Evolutionary conservation across 176 grass and related monocot genomes (phyloP), one percentile per base, ranked within the genome.

Genomic region (Thinopyrum elongatum): DNA sequence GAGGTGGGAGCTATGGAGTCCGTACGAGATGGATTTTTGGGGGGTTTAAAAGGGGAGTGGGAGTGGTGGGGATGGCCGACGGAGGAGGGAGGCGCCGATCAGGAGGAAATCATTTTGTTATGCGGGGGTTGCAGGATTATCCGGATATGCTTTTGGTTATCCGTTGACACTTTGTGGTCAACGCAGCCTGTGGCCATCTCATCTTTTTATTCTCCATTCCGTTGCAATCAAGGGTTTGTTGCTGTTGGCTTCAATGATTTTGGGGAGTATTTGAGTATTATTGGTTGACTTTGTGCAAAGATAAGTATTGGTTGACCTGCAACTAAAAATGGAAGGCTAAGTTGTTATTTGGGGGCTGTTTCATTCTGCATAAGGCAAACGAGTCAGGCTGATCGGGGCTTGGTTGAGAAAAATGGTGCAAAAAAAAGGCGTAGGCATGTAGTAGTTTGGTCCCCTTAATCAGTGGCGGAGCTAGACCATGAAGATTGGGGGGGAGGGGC

Each of bases 11-110:
- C 73, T 76, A 8, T 53, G 12, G 70, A 1, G 21, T 78, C 34
- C 73, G 73, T 76, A 76, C 73, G 73, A 22, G 73, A 76, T 76
- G 44, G 73, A 31, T 76, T 76, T 30, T 31, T 7, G 10, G 60
- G 35, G 73, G 73, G 38, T 78, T 70, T 26, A 39, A 27, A 11
- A 30, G 70, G 26, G 17, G 51, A 1, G 47, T n/a, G 9, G 28
- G 29, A 4, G 28, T 8, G 72, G 83, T 26, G 71, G 29, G 70
- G 82, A 68, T 73, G 53, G 41, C 25, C 8, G 30, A 41, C 5
- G 76, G 70, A 27, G 26, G 42, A 49, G 8, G 28, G 77, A 74
- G 61, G 60, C 49, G 78, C 26, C 66, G 64, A 47, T 65, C 63
- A 41, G 9, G 58, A 75, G 23, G 42, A 38, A 59, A 86, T 70